These are phyloP conservation scores for Umbelopsis sp. DNA, from an alignment of 371 early-diverging fungal species.

Conservation along the genomic window DNA sequence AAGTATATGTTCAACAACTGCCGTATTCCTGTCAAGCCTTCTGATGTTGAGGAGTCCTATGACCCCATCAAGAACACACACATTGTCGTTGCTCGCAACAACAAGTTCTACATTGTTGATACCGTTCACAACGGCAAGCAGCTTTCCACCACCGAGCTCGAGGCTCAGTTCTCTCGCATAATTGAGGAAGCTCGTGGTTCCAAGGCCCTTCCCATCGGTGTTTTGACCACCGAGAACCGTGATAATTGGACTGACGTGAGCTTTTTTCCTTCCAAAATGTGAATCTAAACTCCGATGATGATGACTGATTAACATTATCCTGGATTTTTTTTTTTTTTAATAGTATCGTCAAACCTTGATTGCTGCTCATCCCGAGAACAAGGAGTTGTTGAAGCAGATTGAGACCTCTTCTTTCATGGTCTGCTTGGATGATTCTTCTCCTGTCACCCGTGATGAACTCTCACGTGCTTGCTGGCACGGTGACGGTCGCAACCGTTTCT, in stretches of 20 bases:
- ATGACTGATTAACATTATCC: conserved; percentile 5
- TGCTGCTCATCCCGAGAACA: conserved; percentile 71
- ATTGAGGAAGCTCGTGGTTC: conserved; percentile 75
- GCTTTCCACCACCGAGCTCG: conserved; percentile 84
- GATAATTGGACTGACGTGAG: conserved; percentile 91
- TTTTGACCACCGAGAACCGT: conserved; percentile 89
- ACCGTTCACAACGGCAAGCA: conserved; percentile 77
- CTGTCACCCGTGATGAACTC: conserved; percentile 84
- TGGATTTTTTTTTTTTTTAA: neutral
- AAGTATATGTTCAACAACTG: conserved; percentile 96
- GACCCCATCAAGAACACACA: conserved; percentile 82
- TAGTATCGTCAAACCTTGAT: conserved; percentile 65
- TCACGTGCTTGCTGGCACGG: conserved; percentile 90
- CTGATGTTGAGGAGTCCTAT: conserved; percentile 75
- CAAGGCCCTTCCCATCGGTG: conserved; percentile 81
- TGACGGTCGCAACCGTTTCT: conserved; percentile 92
- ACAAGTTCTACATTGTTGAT: conserved; percentile 86
- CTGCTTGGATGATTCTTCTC: conserved; percentile 84
- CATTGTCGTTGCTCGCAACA: conserved; percentile 86
- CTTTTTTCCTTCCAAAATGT: neutral
- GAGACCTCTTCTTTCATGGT: conserved; percentile 85
- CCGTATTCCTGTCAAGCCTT: conserved; percentile 86
- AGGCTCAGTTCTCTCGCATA: conserved; percentile 75
- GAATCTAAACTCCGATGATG: conserved; percentile 15
- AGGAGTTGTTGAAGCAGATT: conserved; percentile 73